Evolutionary conservation across 148 eudicot genomes (phyloP).

Genomic region (Rhododendron simsii): DNA sequence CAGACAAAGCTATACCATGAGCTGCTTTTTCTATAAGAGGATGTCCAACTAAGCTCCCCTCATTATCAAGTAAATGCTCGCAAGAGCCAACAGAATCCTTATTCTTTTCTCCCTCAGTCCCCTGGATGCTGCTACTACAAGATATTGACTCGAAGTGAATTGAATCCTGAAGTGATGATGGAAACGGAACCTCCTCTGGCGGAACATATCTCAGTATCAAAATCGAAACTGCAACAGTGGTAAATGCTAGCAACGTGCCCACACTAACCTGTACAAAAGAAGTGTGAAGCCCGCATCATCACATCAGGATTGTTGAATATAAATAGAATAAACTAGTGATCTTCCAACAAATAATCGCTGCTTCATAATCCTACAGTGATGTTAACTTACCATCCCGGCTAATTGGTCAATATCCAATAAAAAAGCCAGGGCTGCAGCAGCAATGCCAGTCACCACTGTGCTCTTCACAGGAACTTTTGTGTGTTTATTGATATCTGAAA

Average conservation of each 20-base stretch:
- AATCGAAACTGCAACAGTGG: constrained; percentile 53
- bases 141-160: constrained; percentile 27
- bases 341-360: not conserved
- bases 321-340: not conserved
- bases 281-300: not conserved
- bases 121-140: constrained; percentile 19
- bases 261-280: constrained; percentile 53
- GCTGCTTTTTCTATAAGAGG: constrained; percentile 11
- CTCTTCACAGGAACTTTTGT: constrained; percentile 93
- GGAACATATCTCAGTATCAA: constrained; percentile 55
- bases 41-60: not conserved
- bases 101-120: constrained; percentile 12
- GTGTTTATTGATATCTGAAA: constrained; percentile 66
- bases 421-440: constrained; percentile 70
- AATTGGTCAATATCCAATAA: constrained; percentile 87
- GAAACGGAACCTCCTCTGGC: constrained; percentile 38
- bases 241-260: constrained; percentile 62
- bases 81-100: constrained; percentile 27
- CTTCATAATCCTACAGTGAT: not conserved
- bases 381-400: constrained; percentile 80
- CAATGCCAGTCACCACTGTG: constrained; percentile 65
- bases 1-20: constrained; percentile 30
- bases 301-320: not conserved
- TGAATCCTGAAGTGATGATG: constrained; percentile 38
- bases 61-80: not conserved